These are phyloP conservation scores for Margaritispora aquatica DNA, from an alignment of 495 filamentous ascomycete genomes.

Conservation along the genomic window DNA sequence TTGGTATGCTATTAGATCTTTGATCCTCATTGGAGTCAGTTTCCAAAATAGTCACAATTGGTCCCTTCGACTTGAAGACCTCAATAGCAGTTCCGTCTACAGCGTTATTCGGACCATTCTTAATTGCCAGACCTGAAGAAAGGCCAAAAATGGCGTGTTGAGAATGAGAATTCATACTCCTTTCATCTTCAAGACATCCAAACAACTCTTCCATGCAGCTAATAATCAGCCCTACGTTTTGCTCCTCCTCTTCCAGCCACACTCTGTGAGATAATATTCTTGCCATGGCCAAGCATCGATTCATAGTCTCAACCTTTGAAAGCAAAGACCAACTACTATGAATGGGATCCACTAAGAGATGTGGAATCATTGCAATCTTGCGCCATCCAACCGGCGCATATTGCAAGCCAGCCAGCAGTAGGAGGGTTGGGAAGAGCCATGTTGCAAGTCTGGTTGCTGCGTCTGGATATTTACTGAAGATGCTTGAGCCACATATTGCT, in stretches of 20 bases:
- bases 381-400: neutral
- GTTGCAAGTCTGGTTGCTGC: neutral
- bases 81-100: too few relatives aligned
- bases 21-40: neutral
- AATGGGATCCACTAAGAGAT: slow-evolving; percentile 3
- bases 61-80: too few relatives aligned
- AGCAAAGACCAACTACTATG: neutral
- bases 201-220: neutral
- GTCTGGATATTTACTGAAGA: neutral
- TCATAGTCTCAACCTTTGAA: neutral
- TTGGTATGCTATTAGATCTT: neutral
- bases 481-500: neutral
- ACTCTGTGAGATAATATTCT: neutral
- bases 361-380: neutral
- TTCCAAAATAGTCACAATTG: too few relatives aligned
- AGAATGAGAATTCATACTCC: neutral
- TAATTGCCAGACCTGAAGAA: too few relatives aligned
- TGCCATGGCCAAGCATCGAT: neutral
- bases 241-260: neutral
- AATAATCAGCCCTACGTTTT: neutral
- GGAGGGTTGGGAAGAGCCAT: neutral
- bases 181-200: neutral
- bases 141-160: too few relatives aligned
- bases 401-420: slow-evolving; percentile 1
- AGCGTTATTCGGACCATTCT: too few relatives aligned